Conservation (phyloP, 306 rosid genomes). For the Benincasa hispida region DNA sequence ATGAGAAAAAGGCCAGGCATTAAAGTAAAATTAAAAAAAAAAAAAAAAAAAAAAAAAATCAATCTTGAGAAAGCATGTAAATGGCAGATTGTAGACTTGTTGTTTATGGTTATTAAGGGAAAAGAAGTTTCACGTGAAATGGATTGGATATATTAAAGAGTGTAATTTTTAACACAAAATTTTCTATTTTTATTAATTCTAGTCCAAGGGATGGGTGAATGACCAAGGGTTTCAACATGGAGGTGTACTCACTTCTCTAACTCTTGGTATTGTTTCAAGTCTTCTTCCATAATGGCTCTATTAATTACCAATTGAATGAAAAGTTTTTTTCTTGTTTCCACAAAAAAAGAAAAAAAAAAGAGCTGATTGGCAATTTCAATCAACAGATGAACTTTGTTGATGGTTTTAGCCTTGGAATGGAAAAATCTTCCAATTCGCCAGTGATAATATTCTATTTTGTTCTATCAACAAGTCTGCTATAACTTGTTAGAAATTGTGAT, state of each 20-base stretch:
- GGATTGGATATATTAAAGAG: background rate
- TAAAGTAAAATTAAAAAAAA: background rate
- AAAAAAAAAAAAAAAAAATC: no score
- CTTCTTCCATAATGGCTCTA: background rate
- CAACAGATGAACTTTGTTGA: background rate
- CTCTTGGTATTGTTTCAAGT: background rate
- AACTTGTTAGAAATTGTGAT: no score
- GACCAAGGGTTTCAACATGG: background rate
- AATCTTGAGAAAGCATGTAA: no score
- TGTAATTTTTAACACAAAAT: background rate
- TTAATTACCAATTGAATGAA: background rate
- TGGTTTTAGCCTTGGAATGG: background rate
- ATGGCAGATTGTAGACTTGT: background rate
- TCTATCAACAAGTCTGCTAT: no score
- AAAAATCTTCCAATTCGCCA: no score
- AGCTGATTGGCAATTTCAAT: no score
- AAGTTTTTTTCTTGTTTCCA: no score
- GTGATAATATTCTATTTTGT: no score
- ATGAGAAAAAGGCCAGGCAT: background rate
- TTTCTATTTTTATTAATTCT: background rate
- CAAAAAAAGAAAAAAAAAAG: no score
- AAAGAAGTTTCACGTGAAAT: background rate
- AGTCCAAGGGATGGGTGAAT: background rate
- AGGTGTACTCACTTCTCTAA: background rate
- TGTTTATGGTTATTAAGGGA: background rate